Evolutionary conservation across 2,329 filamentous ascomycete genomes (phyloP), one percentile per base, ranked within the genome.

Genomic region (Aspergillus fumigatiaffinis): DNA sequence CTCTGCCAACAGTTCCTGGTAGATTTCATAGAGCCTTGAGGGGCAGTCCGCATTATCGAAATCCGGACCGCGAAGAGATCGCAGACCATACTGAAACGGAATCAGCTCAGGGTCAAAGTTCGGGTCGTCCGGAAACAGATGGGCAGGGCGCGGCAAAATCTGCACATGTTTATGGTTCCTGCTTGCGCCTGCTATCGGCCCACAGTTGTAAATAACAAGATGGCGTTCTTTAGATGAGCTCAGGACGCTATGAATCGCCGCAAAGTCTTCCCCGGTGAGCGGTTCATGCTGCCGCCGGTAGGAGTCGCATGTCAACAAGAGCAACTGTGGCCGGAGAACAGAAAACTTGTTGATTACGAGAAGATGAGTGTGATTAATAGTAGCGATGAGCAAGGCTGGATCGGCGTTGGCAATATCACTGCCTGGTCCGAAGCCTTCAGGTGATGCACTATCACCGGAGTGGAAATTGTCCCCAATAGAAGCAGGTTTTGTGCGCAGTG

Each of bases 131-230:
- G 60, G 58, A 47, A 64, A 64, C 44, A 59, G 25, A 17, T 10
- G n/a, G n/a, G 25, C 55, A 53, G 17, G 63, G 49, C 12, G 60
- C 52, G 42, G 58, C 55, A 55, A 49, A 48, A 63, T 53, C 50
- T 82, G 80, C 58, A 82, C 58, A 66, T 82, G 80, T 65, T 82
- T 82, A 60, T 82, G 80, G 51, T 76, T 63, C 9, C 80, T 64
- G 53, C 77, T 80, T 53, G 78, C 79, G 0, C 80, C 79, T 6
- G 75, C 76, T 3, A 68, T 68, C 42, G 72, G 69, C 0, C 74
- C 73, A 63, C 80, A 79, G 60, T 82, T 82, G 67, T 75, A 82
- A 20, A 82, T 76, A 14, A 73, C 65, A 55, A 77, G 72, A 57
- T 77, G 70, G 5, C 72, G 64, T 7, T 60, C 66, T 3, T 60